These are phyloP conservation scores for Infundibulicybe gibba DNA, from an alignment of 768 basidiomycete genomes.

Conservation along the genomic window DNA sequence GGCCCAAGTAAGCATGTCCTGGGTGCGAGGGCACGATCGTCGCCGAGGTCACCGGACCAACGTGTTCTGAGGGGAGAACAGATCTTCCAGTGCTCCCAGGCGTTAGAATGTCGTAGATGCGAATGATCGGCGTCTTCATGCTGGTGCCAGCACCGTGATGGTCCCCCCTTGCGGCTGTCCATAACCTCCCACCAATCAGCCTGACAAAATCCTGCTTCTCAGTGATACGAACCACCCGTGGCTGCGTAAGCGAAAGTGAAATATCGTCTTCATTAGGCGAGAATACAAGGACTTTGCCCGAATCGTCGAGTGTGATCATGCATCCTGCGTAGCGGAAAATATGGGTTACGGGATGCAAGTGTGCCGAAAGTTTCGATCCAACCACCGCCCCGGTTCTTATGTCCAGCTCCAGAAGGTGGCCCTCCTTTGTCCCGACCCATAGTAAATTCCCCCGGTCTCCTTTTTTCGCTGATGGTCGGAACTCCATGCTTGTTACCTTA, in stretches of 20 bases:
- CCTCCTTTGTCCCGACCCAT: constrained; percentile 92
- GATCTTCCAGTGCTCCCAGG: constrained; percentile 53
- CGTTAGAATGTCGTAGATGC: constrained; percentile 75
- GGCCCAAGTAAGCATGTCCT: constrained; percentile 74
- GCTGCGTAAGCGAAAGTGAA: constrained; percentile 41
- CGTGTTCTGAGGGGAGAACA: constrained; percentile 60
- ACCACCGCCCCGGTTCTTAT: constrained; percentile 53
- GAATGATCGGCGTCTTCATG: constrained; percentile 64
- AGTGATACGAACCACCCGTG: constrained; percentile 62
- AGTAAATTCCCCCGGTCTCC: constrained; percentile 56
- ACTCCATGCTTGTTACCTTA: constrained; percentile 76
- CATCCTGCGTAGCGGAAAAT: constrained; percentile 69
- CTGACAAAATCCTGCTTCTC: constrained; percentile 83
- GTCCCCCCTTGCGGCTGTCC: constrained; percentile 70
- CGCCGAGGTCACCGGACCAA: constrained; percentile 82
- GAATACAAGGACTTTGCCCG: constrained; percentile 80
- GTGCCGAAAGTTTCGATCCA: constrained; percentile 57
- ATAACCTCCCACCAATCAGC: constrained; percentile 72
- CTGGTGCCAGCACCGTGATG: constrained; percentile 32
- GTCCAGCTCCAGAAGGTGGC: constrained; percentile 82
- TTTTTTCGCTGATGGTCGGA: constrained; percentile 48
- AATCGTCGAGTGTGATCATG: constrained; percentile 84
- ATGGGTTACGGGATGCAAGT: constrained; percentile 61
- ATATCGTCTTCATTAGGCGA: constrained; percentile 45
- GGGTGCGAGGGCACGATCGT: constrained; percentile 70